Base-by-base conservation (phyloP, 306 rosid species). In the Gastrolobium villosum region DNA sequence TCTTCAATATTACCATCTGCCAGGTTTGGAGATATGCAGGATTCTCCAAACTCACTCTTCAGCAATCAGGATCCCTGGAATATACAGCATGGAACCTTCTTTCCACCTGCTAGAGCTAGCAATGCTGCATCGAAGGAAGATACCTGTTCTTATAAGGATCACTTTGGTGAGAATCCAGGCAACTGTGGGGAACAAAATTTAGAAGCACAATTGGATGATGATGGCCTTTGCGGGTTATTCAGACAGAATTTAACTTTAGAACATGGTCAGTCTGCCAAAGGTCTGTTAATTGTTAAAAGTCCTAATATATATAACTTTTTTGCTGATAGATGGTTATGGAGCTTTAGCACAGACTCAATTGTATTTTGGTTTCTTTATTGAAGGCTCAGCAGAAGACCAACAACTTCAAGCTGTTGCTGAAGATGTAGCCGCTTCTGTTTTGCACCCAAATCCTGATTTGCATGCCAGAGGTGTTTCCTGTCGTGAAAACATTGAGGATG, bases 341-440 rank as follows among this genome's bases (percentile, higher is more conserved):
- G 36, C 61, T 73, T 53, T 72, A 44, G 32, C 35, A 74, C 50
- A 45, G 72, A 43, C 13, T 61, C 57, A 49, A 49, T 78, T 32
- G n/a, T 83, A 44, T 74, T 59, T 80, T 39, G 26, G 69, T 65
- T 72, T 80, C 57, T 55, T 62, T 65, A 64, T 69, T 56, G 49
- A 75, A 82, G 93, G 88, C 61, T 92, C 89, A 11, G 78, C 86
- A 0, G 97, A 92, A 83, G 98, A 92, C 75, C 93, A 89, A 82
- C 93, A 90, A 39, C 97, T 92, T 83, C 94, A 92, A 89, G 94
- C 94, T 86, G 92, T 94, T 84, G 97, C 97, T 3, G 97, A 92
- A 83, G 93, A 89, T 66, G 97, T 94, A 43, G 96, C 97, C 78
- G 97, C 97, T 81, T 86, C 93, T 81, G 96, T 90, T 82, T 83